Base-by-base conservation (phyloP, 2,329 filamentous ascomycete species). In the Apiospora sp. region DNA sequence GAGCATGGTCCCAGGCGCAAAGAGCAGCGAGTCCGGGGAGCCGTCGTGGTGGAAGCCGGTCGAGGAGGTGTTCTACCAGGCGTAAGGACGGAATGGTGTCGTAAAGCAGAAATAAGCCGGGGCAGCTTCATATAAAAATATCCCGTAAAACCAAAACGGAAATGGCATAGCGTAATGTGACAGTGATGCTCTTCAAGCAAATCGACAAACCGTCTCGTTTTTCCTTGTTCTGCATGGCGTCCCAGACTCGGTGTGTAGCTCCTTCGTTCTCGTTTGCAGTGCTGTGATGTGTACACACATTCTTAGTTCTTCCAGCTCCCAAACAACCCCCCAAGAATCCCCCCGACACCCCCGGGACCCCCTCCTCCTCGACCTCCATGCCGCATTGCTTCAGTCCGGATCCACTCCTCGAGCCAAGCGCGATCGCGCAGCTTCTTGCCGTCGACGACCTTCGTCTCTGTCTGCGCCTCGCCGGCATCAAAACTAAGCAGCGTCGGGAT, bases 11-110 rank as follows among this genome's bases (percentile, higher is more conserved):
- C 85, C 87, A 0, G 91, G 90, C 0, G 90, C 90, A 2, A 86
- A 84, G 76, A 87, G 86, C 73, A 91, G 89, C 74, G 87, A 88
- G 75, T 86, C 87, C 7, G 91, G 89, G 2, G 86, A 86, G 75
- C 88, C 88, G n/a, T 80, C 86, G 14, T 93, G 92, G 92, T 94
- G 92, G 92, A 91, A 88, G 78, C 87, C 87, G 1, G 80, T 92
- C 27, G 90, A 93, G 79, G 91, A 93, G 82, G 91, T 93, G 3
- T 94, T 93, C 78, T 91, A 92, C 78, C 80, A 83, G 71, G 82
- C 88, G 37, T 91, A 75, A 85, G 16, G 27, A 13, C 4, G 19
- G 27, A 41, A n/a, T 41, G 19, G 58, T 12, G 49, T 41, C 30
- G 7, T 14, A 64, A 64, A 41, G 34, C 34, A 41, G 12, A 41